Conservation (phyloP, 257 asterid species). For the Misopates orontium region DNA sequence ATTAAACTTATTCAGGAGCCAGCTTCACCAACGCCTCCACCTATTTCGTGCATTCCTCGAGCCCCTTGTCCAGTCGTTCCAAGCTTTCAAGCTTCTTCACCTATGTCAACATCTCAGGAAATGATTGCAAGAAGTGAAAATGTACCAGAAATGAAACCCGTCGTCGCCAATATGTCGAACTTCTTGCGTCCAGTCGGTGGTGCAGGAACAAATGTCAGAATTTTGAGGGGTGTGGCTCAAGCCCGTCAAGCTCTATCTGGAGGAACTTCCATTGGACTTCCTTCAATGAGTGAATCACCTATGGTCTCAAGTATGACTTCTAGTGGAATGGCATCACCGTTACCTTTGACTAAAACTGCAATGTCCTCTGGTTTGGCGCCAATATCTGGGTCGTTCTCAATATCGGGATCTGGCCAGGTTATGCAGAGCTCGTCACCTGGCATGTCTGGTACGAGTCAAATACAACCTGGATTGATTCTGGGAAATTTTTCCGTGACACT, state of each 20-base stretch:
- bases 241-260: slow-evolving; percentile 80
- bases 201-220: slow-evolving; percentile 83
- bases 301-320: slow-evolving; percentile 86
- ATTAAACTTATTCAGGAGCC: slow-evolving; percentile 65
- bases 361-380: too few species aligned
- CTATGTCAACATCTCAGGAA: slow-evolving; percentile 78
- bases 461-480: slow-evolving; percentile 66
- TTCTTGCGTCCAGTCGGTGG: slow-evolving; percentile 64
- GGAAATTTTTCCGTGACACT: slow-evolving; percentile 65
- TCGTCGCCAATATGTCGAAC: slow-evolving; percentile 49
- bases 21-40: slow-evolving; percentile 65
- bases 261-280: slow-evolving; percentile 70
- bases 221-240: slow-evolving; percentile 84
- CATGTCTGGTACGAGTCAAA: slow-evolving; percentile 69
- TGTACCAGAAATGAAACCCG: slow-evolving; percentile 73
- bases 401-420: slow-evolving; percentile 53
- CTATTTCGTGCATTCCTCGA: slow-evolving; percentile 67
- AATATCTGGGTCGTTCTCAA: too few species aligned
- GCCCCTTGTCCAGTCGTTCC: slow-evolving; percentile 65
- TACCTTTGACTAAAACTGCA: slow-evolving; percentile 69
- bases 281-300: slow-evolving; percentile 75
- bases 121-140: slow-evolving; percentile 46
- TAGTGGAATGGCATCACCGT: slow-evolving; percentile 74
- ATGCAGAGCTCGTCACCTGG: slow-evolving; percentile 64
- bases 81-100: slow-evolving; percentile 78